Conservation (phyloP, 169 alveolate species). For the Besnoitia besnoiti region DNA sequence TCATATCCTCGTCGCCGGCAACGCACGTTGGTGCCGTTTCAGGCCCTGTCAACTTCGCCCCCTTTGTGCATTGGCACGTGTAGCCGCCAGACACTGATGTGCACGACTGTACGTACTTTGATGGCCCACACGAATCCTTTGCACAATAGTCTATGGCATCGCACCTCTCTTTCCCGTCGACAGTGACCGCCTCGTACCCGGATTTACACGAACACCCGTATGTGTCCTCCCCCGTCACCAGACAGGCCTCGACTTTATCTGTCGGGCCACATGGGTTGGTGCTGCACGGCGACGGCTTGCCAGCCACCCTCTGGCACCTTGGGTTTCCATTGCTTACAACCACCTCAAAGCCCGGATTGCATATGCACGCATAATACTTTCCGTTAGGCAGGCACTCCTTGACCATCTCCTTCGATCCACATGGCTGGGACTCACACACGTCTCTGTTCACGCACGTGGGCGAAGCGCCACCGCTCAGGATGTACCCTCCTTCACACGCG, state of each 20-base stretch:
- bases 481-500: neutral
- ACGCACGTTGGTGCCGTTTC: neutral
- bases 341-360: neutral
- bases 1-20: neutral
- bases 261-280: neutral
- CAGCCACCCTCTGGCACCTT: neutral
- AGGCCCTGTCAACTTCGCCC: neutral
- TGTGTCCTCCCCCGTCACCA: neutral
- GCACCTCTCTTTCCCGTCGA: neutral
- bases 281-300: neutral
- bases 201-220: neutral
- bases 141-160: neutral
- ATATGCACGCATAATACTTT: neutral
- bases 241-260: neutral
- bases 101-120: neutral
- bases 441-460: neutral
- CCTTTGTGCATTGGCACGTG: neutral
- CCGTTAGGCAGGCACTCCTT: conserved; percentile 17
- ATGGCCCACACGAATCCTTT: neutral
- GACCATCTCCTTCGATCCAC: neutral
- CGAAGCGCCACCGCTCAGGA: neutral
- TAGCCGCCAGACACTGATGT: neutral
- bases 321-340: neutral
- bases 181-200: neutral
- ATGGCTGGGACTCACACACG: neutral